Percentiles rank a stretch among this genome's conserved stretches.
Conservation (phyloP, 2,329 filamentous ascomycete species). For the Colletotrichum navitas region DNA sequence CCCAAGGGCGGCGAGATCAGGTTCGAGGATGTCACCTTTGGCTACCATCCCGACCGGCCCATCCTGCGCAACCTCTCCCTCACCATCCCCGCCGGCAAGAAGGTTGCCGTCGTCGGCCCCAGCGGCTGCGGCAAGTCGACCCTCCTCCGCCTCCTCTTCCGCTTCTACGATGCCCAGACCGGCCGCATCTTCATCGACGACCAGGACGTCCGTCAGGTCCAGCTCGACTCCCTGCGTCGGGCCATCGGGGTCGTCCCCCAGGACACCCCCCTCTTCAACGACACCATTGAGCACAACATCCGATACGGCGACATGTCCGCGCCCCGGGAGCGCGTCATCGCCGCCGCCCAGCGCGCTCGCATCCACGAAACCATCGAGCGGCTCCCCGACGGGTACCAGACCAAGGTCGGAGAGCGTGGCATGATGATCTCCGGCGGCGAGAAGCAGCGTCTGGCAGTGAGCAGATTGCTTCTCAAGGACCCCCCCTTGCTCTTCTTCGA, state of each 20-base stretch:
- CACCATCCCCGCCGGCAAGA: conserved; percentile 94
- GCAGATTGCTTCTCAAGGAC: conserved; percentile 87
- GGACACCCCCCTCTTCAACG: conserved; percentile 97
- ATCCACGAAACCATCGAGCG: conserved; percentile 85
- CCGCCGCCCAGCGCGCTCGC: conserved; percentile 83
- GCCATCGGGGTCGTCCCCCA: conserved; percentile 97
- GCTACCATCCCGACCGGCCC: conserved; percentile 86
- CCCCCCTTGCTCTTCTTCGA: conserved; percentile 94
- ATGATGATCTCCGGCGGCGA: conserved; percentile 98
- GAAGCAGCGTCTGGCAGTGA: conserved; percentile 90
- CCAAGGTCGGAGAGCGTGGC: conserved; percentile 91
- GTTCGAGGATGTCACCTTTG: conserved; percentile 96
- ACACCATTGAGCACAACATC: conserved; percentile 96
- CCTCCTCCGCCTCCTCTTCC: conserved; percentile 88
- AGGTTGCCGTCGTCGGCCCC: conserved; percentile 94
- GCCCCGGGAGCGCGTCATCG: conserved; percentile 76
- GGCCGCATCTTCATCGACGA: conserved; percentile 92
- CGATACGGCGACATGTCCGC: conserved; percentile 89
- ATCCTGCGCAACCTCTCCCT: conserved; percentile 88
- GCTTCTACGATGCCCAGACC: conserved; percentile 89
- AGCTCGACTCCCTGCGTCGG: conserved; percentile 83
- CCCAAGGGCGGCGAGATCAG: conserved; percentile 86
- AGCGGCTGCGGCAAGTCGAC: conserved; percentile 98
- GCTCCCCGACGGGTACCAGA: conserved; percentile 91
- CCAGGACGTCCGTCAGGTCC: conserved; percentile 89